Evolutionary conservation across 257 asterid species (phyloP).

Genomic region (Salvia hispanica): DNA sequence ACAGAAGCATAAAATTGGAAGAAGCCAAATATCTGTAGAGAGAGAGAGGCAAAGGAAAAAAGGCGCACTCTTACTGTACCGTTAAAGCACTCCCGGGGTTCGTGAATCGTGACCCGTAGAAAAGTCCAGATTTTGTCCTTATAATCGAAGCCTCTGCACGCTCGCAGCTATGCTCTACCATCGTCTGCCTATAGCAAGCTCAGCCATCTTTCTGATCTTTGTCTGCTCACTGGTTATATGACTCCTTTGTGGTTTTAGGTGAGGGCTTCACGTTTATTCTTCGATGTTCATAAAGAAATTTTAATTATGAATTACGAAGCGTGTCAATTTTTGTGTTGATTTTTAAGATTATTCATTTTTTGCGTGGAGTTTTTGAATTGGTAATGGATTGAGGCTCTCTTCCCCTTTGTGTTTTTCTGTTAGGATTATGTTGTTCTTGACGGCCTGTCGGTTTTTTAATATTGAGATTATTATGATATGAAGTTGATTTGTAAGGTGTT

Average conservation of each 20-base stretch:
- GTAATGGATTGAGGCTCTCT: neutral
- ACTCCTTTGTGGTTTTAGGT: constrained; percentile 46
- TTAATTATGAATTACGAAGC: neutral
- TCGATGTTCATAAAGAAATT: neutral
- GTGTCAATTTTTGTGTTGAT: constrained; percentile 16
- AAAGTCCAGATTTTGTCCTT: constrained; percentile 2
- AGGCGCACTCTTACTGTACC: constrained; percentile 36
- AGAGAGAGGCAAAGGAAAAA: constrained; percentile 11
- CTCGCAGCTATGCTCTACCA: constrained; percentile 1
- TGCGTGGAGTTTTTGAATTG: neutral
- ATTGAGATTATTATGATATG: constrained; percentile 12
- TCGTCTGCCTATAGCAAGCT: constrained; percentile 8
- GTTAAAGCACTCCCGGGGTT: constrained; percentile 48
- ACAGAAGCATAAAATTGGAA: constrained; percentile 22
- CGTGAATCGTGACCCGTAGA: constrained; percentile 34
- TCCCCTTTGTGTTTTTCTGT: neutral
- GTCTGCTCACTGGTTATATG: constrained; percentile 19
- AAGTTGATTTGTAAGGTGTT: constrained; percentile 7
- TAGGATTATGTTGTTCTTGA: constrained; percentile 1
- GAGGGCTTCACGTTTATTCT: constrained; percentile 21
- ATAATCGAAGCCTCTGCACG: constrained; percentile 11
- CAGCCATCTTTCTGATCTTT: constrained; percentile 15
- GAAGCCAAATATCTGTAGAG: constrained; percentile 35
- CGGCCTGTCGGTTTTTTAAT: neutral
- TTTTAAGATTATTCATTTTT: neutral